These are phyloP conservation scores for Ophiostoma sp. DNA, from an alignment of 2,329 filamentous ascomycete species.

Conservation along the genomic window DNA sequence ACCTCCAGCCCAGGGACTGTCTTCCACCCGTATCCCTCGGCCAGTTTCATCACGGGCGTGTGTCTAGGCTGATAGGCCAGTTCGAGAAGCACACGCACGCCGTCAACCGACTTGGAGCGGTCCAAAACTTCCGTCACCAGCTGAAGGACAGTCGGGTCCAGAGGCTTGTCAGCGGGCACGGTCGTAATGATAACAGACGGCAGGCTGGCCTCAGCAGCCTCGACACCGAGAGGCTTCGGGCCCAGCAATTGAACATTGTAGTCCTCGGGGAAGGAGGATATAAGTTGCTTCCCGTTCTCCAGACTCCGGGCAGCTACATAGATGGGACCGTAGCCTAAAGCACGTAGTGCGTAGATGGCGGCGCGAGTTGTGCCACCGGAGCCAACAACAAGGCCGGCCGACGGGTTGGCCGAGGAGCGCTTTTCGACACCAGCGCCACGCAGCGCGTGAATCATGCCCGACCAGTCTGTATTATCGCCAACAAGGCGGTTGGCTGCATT, in stretches of 20 bases:
- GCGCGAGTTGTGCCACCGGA: conserved; percentile 90
- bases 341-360: conserved; percentile 82
- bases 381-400: conserved; percentile 78
- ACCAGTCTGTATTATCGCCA: conserved; percentile 95
- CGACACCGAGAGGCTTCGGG: conserved; percentile 45
- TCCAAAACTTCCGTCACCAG: conserved; percentile 59
- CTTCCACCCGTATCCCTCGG: conserved; percentile 73
- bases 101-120: conserved; percentile 35
- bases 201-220: conserved; percentile 49
- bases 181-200: conserved; percentile 81
- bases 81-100: conserved; percentile 70
- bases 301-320: conserved; percentile 80
- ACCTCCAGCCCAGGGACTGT: conserved; percentile 88
- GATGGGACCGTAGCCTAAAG: conserved; percentile 80
- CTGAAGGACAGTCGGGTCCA: conserved; percentile 69
- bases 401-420: conserved; percentile 37
- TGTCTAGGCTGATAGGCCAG: conserved; percentile 93
- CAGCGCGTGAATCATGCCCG: conserved; percentile 82
- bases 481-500: conserved; percentile 57
- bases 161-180: conserved; percentile 82
- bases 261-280: conserved; percentile 68
- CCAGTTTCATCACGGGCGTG: conserved; percentile 83
- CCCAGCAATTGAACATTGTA: conserved; percentile 70
- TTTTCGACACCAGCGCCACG: conserved; percentile 62
- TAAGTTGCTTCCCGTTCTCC: conserved; percentile 66